These are phyloP conservation scores for Calendula officinalis DNA, from an alignment of 129 eudicot genomes.

Conservation along the genomic window DNA sequence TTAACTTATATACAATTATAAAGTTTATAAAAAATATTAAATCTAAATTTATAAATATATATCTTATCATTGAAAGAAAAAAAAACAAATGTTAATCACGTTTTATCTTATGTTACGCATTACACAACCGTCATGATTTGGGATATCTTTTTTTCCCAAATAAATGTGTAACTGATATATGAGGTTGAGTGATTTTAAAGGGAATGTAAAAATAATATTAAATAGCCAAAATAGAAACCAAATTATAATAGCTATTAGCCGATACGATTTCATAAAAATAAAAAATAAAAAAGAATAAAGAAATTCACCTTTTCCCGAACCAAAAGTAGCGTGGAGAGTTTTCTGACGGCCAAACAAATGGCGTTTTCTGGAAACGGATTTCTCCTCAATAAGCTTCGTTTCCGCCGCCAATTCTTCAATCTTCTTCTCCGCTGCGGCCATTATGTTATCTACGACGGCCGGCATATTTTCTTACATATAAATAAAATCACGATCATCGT, in stretches of 20 bases:
- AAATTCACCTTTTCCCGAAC: slow-evolving; percentile 69
- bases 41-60: no score
- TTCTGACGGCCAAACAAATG: slow-evolving; percentile 81
- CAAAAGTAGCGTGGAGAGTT: slow-evolving; percentile 67
- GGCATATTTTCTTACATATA: slow-evolving; percentile 23
- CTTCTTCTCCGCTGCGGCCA: slow-evolving; percentile 36
- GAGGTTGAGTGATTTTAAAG: no score
- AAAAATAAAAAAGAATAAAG: background rate
- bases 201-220: no score
- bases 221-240: background rate
- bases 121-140: no score
- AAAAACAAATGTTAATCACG: no score
- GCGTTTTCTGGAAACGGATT: slow-evolving; percentile 22
- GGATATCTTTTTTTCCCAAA: no score
- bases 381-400: slow-evolving; percentile 13
- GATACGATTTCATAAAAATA: background rate
- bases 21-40: no score
- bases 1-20: no score
- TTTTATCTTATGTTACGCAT: no score
- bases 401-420: slow-evolving; percentile 24
- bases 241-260: background rate
- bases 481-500: slow-evolving; percentile 11
- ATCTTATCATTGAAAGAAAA: no score
- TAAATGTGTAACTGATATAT: no score
- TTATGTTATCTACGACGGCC: slow-evolving; percentile 33